Evolutionary conservation across 768 basidiomycete species (phyloP), one percentile per base, ranked within the genome.

Genomic region (Exidia glandulosa): DNA sequence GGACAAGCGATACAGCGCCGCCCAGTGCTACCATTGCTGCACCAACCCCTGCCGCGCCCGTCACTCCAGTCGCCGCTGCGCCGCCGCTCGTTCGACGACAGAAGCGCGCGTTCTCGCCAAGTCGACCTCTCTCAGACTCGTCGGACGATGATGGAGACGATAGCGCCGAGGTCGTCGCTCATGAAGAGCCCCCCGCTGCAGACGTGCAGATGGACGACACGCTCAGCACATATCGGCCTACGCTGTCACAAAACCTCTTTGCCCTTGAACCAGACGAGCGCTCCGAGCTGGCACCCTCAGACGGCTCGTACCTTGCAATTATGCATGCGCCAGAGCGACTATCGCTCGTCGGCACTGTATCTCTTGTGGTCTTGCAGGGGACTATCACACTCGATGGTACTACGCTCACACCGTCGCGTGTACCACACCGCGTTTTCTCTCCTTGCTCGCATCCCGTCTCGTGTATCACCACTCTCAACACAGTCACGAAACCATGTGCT

Each of bases 371-470:
- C 29, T 67, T 94, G 3, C 81, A 76, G 56, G 88, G 89, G 1
- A 71, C 78, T 16, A 62, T 94, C 57, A 71, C 75, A 2, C 55
- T 92, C 0, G 75, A 77, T n/a, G 88, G 88, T 2, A 76, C 80
- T 12, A 73, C 71, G 1, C 54, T 73, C 14, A 13, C 19, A 19
- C 60, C 67, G 19, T 64, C 66, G n/a, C 58, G 33, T 3, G 29
- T n/a, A 7, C 29, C 48, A 1, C 76, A 90, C 63, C 72, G 71
- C 13, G 74, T 94, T 30, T 94, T 83, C 66, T 87, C 90, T 0
- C 90, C 93, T 0, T 77, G 82, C 2, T 89, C 85, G 0, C 82
- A 89, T n/a, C 89, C 91, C 0, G 67, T 94, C 4, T 89, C 91
- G 0, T 67, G 76, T 71, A 61, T 80, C 74, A 65, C 69, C 16